phyloP scores from a whole-genome alignment of 2,329 filamentous ascomycete species.

The Exophiala sideris region DNA sequence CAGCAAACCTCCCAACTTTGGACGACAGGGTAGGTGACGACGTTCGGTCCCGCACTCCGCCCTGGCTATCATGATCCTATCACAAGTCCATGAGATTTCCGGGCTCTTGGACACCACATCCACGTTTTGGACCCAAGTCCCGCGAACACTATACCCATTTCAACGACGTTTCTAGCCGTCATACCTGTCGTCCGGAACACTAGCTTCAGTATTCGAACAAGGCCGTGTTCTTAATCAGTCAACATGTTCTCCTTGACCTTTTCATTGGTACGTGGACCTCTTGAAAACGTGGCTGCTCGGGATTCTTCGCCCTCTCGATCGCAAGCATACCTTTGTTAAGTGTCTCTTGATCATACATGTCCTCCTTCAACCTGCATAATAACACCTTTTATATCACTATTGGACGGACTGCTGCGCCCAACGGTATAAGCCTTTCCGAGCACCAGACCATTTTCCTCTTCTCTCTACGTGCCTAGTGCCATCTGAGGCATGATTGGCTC shows the following conservation, averaged over 20 bases:
- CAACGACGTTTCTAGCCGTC: background rate
- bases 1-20: background rate
- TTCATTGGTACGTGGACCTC: constrained; percentile 16
- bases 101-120: constrained; percentile 4
- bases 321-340: constrained; percentile 7
- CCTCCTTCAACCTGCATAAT: constrained; percentile 10
- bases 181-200: constrained; percentile 1
- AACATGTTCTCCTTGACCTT: constrained; percentile 2
- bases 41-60: constrained; percentile 10
- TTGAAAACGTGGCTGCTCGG: constrained; percentile 14
- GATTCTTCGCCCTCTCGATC: constrained; percentile 6
- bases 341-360: constrained; percentile 9
- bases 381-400: constrained; percentile 6
- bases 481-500: constrained; percentile 17
- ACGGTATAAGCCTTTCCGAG: constrained; percentile 14
- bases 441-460: constrained; percentile 1
- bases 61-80: constrained; percentile 4
- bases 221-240: constrained; percentile 19
- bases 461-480: constrained; percentile 6
- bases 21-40: constrained; percentile 19
- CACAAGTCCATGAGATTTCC: background rate
- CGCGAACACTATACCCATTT: constrained; percentile 12
- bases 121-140: constrained; percentile 23
- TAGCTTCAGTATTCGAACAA: constrained; percentile 13
- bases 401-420: constrained; percentile 11